Conservation (phyloP, 805 yeast genomes). For the Novakomyces olei region DNA sequence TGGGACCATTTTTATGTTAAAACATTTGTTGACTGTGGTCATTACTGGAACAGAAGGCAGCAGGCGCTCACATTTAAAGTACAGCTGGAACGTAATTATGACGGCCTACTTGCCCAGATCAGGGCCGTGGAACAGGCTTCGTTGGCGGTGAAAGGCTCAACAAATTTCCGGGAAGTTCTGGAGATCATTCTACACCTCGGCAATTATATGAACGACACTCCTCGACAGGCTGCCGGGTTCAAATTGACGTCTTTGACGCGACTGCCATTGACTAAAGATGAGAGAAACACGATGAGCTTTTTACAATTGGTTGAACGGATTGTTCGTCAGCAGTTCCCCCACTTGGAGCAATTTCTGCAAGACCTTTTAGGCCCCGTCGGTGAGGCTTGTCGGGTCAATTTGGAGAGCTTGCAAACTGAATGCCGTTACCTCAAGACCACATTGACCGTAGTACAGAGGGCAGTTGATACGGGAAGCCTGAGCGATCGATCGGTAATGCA, state of each 20-base stretch:
- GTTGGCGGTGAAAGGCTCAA: conserved; percentile 39
- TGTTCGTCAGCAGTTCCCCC: conserved; percentile 67
- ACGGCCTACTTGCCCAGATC: conserved; percentile 44
- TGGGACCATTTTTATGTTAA: conserved; percentile 73
- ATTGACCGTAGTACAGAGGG: conserved; percentile 46
- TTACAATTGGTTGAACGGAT: conserved; percentile 80
- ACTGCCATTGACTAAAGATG: conserved; percentile 75
- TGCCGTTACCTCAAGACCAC: conserved; percentile 39
- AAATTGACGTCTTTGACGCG: conserved; percentile 74
- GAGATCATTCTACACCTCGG: conserved; percentile 80
- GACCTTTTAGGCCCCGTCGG: conserved; percentile 42
- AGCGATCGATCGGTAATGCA: conserved; percentile 62
- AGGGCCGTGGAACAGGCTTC: conserved; percentile 54
- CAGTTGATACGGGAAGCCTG: conserved; percentile 63
- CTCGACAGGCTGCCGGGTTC: conserved; percentile 85
- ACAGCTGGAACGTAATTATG: conserved; percentile 56
- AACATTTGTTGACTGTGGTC: conserved; percentile 58
- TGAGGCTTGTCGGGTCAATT: conserved; percentile 33
- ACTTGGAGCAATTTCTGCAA: conserved; percentile 42
- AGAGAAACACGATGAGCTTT: conserved; percentile 66
- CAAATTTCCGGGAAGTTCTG: conserved; percentile 45
- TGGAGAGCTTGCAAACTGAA: conserved; percentile 61
- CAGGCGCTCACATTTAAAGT: conserved; percentile 54
- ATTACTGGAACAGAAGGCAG: conserved; percentile 83
- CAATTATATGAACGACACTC: conserved; percentile 84